Percentiles rank a stretch among this genome's conserved stretches.
Evolutionary conservation across 116 monocot species (phyloP).

Genomic region (Phalaenopsis hybrid): DNA sequence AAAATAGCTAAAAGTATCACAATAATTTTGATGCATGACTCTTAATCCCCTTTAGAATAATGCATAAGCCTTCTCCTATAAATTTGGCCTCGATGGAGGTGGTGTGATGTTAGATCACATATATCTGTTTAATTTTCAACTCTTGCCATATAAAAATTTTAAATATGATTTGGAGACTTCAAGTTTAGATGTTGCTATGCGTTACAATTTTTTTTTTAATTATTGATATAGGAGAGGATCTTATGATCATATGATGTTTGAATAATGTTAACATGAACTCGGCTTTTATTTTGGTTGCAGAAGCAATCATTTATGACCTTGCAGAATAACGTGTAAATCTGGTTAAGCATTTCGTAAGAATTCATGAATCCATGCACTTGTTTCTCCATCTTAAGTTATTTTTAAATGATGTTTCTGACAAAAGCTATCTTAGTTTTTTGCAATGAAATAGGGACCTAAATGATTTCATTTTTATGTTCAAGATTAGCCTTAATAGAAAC

Average conservation of each 20-base stretch:
- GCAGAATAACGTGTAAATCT: background rate
- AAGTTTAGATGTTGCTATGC: background rate
- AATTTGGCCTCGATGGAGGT: background rate
- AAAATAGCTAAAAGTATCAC: background rate
- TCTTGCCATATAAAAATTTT: background rate
- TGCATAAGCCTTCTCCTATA: background rate
- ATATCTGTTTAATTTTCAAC: background rate
- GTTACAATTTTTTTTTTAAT: background rate
- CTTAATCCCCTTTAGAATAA: background rate
- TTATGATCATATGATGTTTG: background rate
- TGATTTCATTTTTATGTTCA: background rate
- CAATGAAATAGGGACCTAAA: background rate
- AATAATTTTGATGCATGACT: background rate
- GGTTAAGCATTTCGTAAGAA: background rate
- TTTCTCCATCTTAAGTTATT: background rate
- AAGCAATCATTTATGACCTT: background rate
- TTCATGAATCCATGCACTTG: background rate
- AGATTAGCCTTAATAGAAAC: background rate
- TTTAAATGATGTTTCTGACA: background rate
- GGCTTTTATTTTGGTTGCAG: background rate
- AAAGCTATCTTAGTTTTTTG: background rate
- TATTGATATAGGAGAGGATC: background rate
- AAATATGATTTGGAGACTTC: background rate
- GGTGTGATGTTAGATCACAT: background rate
- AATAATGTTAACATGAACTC: background rate